Evolutionary conservation across 2,329 filamentous ascomycete species (phyloP).

Genomic region (Cercospora zeina): DNA sequence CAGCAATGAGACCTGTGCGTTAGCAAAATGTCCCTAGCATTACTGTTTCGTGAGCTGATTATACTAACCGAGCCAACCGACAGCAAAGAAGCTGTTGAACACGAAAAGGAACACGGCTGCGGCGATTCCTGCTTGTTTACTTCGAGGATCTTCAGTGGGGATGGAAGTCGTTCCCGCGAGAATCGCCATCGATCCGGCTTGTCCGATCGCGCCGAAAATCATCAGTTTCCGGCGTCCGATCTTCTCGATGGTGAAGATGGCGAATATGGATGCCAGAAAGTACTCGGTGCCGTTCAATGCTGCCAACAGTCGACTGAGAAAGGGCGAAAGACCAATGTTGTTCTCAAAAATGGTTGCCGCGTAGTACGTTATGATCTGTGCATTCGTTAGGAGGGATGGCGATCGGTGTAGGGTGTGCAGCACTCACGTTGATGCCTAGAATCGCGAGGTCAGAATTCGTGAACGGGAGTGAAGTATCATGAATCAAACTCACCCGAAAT

Average conservation of each 20-base stretch:
- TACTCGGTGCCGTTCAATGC: slow-evolving; percentile 57
- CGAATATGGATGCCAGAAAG: slow-evolving; percentile 53
- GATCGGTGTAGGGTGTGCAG: background rate
- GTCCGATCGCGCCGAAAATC: slow-evolving; percentile 61
- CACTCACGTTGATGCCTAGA: slow-evolving; percentile 1
- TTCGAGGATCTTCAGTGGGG: slow-evolving; percentile 20
- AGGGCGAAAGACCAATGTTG: slow-evolving; percentile 53
- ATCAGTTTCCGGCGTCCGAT: slow-evolving; percentile 65
- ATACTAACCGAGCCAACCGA: slow-evolving; percentile 36
- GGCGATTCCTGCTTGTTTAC: slow-evolving; percentile 39
- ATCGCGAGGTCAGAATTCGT: background rate
- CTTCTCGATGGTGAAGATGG: slow-evolving; percentile 53
- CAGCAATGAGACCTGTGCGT: no score
- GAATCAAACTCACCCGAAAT: slow-evolving; percentile 33
- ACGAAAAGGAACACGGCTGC: slow-evolving; percentile 44
- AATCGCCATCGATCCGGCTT: slow-evolving; percentile 37
- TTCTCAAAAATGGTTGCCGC: slow-evolving; percentile 56
- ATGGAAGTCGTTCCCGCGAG: slow-evolving; percentile 36
- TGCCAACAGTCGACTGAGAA: slow-evolving; percentile 52
- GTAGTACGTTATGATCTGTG: slow-evolving; percentile 36
- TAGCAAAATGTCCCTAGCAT: background rate
- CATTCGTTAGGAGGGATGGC: background rate
- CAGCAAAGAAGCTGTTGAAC: slow-evolving; percentile 43
- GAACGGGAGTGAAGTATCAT: background rate
- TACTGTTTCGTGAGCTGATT: background rate